Base-by-base conservation (phyloP, 768 basidiomycete genomes). In the Phylloporus arenicola region DNA sequence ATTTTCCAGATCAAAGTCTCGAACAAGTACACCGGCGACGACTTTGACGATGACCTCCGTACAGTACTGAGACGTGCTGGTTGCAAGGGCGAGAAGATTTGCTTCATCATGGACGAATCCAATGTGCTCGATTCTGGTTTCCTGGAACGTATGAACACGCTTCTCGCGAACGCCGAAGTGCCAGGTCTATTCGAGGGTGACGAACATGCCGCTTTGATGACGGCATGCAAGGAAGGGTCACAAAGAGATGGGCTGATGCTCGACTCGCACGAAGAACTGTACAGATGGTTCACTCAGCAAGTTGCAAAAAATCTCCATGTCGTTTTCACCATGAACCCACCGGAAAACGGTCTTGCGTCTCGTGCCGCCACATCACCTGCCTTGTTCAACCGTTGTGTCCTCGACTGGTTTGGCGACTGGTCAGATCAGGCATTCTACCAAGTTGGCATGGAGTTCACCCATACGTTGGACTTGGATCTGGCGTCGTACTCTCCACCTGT, bases 181-280 rank as follows among this genome's bases (percentile, higher is more conserved):
- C 96, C 96, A 0, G 96, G 96, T 68, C 78, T 99, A n/a, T 99
- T 99, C 65, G 96, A 99, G 70, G 96, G 96, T n/a, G 96, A 99
- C 61, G 96, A 99, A 65, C 87, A 97, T 65, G 85, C 95, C 17
- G 91, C 94, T 45, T 75, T 99, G 50, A 98, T 98, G 94, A 98
- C 96, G 5, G 93, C 96, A 1, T 98, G 96, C 74, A 97, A 96
- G 67, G 96, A 98, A 70, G 96, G 96, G 6, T 96, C 96, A n/a
- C 94, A 97, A 64, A 83, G 96, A 13, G 96, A 99, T 57, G 96
- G 96, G 11, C 74, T 97, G 27, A 98, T 99, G 92, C 75, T 99
- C 9, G 96, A 98, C 70, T 95, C 94, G 30, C 93, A 88, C 48
- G 96, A 99, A 60, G 96, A 99, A 65, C 76, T 99, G 2, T 97